phyloP scores from a whole-genome alignment of 306 rosid species.

The Rosa multiflora region DNA sequence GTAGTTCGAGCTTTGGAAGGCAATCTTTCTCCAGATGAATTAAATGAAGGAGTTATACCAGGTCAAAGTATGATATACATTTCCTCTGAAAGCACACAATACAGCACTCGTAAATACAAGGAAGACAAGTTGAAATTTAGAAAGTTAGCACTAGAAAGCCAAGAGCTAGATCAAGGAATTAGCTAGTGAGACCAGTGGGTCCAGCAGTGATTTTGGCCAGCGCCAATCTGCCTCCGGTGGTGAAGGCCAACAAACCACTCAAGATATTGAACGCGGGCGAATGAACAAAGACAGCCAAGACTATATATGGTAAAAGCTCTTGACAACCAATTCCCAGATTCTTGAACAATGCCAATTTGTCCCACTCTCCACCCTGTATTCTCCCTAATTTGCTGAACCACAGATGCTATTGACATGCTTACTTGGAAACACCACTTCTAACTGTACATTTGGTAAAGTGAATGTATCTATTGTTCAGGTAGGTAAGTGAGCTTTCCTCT shows the following conservation, averaged over 20 bases:
- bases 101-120: conserved; percentile 40
- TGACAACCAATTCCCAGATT: conserved; percentile 20
- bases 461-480: conserved; percentile 9
- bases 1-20: conserved; percentile 49
- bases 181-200: conserved; percentile 21
- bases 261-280: conserved; percentile 20
- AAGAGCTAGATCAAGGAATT: conserved; percentile 28
- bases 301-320: conserved; percentile 14
- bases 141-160: conserved; percentile 35
- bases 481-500: background rate
- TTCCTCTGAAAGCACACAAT: conserved; percentile 30
- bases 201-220: conserved; percentile 25
- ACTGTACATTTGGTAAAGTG: conserved; percentile 15
- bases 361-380: background rate
- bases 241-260: conserved; percentile 42
- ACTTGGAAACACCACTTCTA: background rate
- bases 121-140: conserved; percentile 40
- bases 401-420: background rate
- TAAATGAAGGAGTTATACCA: conserved; percentile 25
- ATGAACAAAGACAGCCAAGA: too few relatives aligned
- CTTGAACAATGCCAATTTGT: background rate
- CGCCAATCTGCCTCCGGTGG: conserved; percentile 23
- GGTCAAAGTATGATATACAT: conserved; percentile 30
- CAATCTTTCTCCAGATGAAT: conserved; percentile 33
- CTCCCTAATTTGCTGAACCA: background rate